A percentile compares a stretch with the other conserved stretches of the same genome.
These are phyloP conservation scores for Quercus tomentella DNA, from an alignment of 331 rosid species.

Conservation along the genomic window DNA sequence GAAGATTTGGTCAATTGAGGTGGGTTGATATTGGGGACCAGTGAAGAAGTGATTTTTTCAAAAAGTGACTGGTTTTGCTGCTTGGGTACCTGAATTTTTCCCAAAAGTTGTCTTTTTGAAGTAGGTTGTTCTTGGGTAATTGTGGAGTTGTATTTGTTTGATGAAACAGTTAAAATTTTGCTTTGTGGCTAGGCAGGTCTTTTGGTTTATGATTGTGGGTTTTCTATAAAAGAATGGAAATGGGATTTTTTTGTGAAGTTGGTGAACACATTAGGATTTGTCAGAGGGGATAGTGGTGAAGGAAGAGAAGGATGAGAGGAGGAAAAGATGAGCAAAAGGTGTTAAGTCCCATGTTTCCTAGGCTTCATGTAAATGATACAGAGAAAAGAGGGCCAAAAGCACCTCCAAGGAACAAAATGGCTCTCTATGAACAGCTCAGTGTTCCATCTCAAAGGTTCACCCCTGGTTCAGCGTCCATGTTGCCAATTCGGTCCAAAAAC, in stretches of 20 bases:
- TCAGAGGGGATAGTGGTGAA: slow-evolving; percentile 9
- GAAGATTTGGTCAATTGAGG: slow-evolving; percentile 32
- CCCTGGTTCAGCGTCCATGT: slow-evolving; percentile 45
- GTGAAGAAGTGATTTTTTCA: slow-evolving; percentile 7
- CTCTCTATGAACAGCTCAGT: slow-evolving; percentile 90
- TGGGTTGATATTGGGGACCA: slow-evolving; percentile 28
- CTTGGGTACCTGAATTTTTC: slow-evolving; percentile 1
- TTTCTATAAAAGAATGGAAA: slow-evolving; percentile 20
- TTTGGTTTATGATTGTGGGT: slow-evolving; percentile 6
- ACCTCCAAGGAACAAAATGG: slow-evolving; percentile 99
- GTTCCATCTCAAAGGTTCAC: slow-evolving; percentile 76
- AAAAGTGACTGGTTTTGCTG: background rate
- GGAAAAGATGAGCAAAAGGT: slow-evolving; percentile 71
- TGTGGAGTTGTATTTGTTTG: background rate
- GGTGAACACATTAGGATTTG: slow-evolving; percentile 37
- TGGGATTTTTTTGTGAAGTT: slow-evolving; percentile 14
- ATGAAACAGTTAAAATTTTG: background rate
- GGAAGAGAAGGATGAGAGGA: slow-evolving; percentile 52
- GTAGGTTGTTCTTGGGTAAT: slow-evolving; percentile 11
- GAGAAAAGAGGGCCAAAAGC: slow-evolving; percentile 99
- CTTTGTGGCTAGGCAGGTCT: background rate
- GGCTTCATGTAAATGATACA: slow-evolving; percentile 79
- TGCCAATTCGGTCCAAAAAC: slow-evolving; percentile 38
- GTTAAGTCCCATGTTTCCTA: slow-evolving; percentile 85
- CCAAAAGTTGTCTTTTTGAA: background rate